Evolutionary conservation across 768 basidiomycete species (phyloP), one percentile per base, ranked within the genome.

Genomic region (Tremella yokohamensis): DNA sequence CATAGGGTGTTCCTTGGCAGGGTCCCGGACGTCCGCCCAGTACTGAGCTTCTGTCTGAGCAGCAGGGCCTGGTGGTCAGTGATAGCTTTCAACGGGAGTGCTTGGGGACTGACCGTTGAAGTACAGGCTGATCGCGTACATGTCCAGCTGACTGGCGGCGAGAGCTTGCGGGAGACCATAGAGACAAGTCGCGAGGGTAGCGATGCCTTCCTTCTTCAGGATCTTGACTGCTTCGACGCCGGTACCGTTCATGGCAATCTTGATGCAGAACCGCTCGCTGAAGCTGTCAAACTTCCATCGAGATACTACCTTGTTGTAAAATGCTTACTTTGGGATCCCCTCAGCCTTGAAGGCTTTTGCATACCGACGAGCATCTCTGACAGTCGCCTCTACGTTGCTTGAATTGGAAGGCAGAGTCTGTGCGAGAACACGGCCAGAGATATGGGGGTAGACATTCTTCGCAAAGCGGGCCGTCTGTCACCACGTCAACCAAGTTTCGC

Each of bases 221-320:
- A 77, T 62, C 26, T 75, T 74, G 61, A 82, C 83, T 1, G 83
- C 83, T 6, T 80, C 52, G 47, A 83, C 71, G 1, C 80, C 79
- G 61, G 82, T 79, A 1, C 81, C 80, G 0, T 82, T 83, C 13
- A 79, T 75, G n/a, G 83, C 83, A 37, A 84, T 82, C 66, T 84
- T 84, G 70, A 84, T 34, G 11, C 29, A 34, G 11, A 34, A 34
- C 6, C 29, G 29, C 20, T 49, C 48, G 26, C 48, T 49, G 26
- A n/a, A 47, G 16, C 16, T 20, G 22, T 56, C 20, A 54, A 16
- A 4, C 29, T 6, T 34, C 29, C 4, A 34, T 34, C 29, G 11
- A 34, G 29, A n/a, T 34, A 11, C 6, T 4, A 34, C 29, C 4
- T 34, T 19, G 53, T 9, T 13, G 12, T 20, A 11, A 0, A 11